A percentile compares a stretch with the other conserved stretches of the same genome.
These are phyloP conservation scores for Aspergillus homomorphus DNA, from an alignment of 495 filamentous ascomycete species.

Conservation along the genomic window DNA sequence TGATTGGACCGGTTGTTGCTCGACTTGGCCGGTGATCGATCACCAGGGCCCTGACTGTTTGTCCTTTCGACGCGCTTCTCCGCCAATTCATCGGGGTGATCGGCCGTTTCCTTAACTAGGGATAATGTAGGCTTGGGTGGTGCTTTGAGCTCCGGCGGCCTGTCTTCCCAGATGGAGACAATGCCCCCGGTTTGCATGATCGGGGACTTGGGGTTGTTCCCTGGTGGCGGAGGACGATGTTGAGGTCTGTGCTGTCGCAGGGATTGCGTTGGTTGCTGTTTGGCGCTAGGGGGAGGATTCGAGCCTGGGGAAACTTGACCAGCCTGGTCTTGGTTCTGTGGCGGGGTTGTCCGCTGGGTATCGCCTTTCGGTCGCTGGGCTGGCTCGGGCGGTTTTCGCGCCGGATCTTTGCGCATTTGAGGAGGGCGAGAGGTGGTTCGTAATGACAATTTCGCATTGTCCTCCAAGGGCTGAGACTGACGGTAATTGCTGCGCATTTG, in stretches of 20 bases:
- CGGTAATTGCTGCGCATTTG: constrained; percentile 24
- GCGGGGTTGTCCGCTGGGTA: constrained; percentile 2
- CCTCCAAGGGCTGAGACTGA: constrained; percentile 18
- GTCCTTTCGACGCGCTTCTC: constrained; percentile 6
- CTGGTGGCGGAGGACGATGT: not conserved
- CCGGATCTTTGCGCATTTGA: constrained; percentile 20
- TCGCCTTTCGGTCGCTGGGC: constrained; percentile 19
- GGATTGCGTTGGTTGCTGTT: constrained; percentile 2
- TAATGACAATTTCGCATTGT: constrained; percentile 13
- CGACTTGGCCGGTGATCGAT: constrained; percentile 17
- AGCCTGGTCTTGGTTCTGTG: not conserved
- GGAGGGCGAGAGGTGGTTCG: constrained; percentile 26
- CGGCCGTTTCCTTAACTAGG: constrained; percentile 13
- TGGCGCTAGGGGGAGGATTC: not conserved
- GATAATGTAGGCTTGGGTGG: constrained; percentile 13
- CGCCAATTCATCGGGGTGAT: constrained; percentile 17
- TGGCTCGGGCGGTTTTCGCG: constrained; percentile 24
- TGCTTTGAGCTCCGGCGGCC: not conserved
- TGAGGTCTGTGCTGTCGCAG: not conserved
- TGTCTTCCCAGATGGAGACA: constrained; percentile 44
- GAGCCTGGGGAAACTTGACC: not conserved
- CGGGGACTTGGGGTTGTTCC: not conserved
- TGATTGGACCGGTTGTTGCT: constrained; percentile 19
- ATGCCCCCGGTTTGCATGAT: constrained; percentile 18
- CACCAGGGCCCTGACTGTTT: constrained; percentile 10